Evolutionary conservation across 2,329 filamentous ascomycete genomes (phyloP).

Genomic region (Xylaria sp.): DNA sequence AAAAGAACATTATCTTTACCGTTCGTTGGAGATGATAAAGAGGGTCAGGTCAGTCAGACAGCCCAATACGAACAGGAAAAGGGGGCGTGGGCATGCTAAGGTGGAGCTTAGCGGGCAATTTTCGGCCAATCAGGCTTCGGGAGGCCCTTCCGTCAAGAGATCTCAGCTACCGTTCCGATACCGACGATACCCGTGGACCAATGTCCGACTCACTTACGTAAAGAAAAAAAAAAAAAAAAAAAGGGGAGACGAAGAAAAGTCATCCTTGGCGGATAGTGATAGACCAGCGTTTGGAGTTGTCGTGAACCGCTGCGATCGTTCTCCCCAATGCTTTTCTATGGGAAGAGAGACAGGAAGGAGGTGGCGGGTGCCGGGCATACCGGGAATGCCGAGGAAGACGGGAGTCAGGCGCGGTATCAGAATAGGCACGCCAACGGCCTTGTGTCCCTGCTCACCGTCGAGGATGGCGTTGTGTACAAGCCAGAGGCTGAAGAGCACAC

Average conservation of each 20-base stretch:
- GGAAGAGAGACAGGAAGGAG: constrained; percentile 1
- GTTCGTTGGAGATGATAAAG: neutral
- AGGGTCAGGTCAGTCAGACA: neutral
- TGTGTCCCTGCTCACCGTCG: constrained; percentile 44
- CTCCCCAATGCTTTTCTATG: constrained; percentile 20
- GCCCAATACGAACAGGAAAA: neutral
- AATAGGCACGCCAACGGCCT: constrained; percentile 37
- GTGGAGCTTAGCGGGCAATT: constrained; percentile 8
- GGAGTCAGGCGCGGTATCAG: neutral
- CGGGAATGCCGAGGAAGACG: constrained; percentile 16
- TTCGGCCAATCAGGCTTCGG: constrained; percentile 23
- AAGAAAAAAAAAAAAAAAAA: constrained; percentile 11
- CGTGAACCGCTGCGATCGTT: neutral
- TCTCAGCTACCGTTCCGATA: constrained; percentile 21
- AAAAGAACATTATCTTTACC: neutral
- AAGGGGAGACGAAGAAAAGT: constrained; percentile 11
- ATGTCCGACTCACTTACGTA: constrained; percentile 19
- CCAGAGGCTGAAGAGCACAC: constrained; percentile 47
- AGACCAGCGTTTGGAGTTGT: constrained; percentile 3
- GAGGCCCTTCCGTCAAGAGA: constrained; percentile 9
- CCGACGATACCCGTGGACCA: constrained; percentile 23
- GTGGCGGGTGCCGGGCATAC: constrained; percentile 18
- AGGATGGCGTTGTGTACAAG: constrained; percentile 52
- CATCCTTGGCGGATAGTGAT: neutral
- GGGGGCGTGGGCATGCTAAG: neutral